Conservation (phyloP, 1,284 basidiomycete species). For the Melampsora americana region DNA sequence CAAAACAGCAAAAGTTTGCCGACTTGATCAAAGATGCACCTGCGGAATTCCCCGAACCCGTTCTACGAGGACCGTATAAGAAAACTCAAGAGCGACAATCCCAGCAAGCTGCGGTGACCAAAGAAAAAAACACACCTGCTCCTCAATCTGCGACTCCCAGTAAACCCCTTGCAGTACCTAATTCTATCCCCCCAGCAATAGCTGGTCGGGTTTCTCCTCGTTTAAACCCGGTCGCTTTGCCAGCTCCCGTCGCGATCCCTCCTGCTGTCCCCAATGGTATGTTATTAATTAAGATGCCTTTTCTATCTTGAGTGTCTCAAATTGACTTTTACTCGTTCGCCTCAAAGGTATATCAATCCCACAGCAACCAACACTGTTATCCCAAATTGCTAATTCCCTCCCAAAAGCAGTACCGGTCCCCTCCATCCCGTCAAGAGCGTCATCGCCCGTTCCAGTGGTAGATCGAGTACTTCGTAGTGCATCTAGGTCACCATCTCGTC, state of each 20-base stretch:
- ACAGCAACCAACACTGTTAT: no score
- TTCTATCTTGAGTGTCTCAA: no score
- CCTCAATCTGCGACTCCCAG: neutral
- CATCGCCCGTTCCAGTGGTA: neutral
- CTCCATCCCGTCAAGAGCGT: neutral
- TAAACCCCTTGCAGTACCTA: no score
- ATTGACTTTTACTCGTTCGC: no score
- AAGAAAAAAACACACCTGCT: neutral
- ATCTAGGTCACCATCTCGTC: slow-evolving; percentile 38
- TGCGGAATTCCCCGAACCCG: slow-evolving; percentile 7
- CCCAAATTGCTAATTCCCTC: no score
- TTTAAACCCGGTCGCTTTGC: neutral
- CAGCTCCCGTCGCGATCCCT: neutral
- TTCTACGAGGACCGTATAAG: neutral
- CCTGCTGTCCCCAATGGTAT: no score
- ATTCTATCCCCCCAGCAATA: neutral
- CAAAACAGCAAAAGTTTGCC: slow-evolving; percentile 19
- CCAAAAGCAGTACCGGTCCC: no score
- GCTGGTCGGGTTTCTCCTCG: neutral
- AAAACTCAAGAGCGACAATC: neutral
- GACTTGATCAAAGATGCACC: slow-evolving; percentile 20
- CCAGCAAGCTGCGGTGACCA: neutral
- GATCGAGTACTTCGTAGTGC: slow-evolving; percentile 12
- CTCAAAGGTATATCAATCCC: no score
- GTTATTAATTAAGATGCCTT: no score